These are phyloP conservation scores for Ramularia endophylla DNA, from an alignment of 2,329 filamentous ascomycete genomes.

Conservation along the genomic window DNA sequence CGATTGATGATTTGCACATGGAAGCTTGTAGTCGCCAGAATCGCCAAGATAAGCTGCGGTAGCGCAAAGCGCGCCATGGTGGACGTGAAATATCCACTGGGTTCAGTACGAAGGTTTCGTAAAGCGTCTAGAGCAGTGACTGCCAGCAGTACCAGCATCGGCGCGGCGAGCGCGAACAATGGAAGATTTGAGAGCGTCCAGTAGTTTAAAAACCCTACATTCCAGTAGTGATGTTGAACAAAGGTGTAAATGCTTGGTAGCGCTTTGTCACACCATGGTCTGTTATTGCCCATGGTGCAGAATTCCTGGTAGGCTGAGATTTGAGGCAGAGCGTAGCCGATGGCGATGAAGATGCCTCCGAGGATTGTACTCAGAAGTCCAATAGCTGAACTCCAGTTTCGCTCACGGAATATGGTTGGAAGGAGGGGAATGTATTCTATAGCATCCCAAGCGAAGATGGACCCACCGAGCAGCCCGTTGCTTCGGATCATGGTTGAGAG, in stretches of 20 bases:
- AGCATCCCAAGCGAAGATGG: constrained; percentile 64
- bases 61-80: constrained; percentile 56
- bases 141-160: constrained; percentile 65
- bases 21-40: constrained; percentile 69
- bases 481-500: constrained; percentile 68
- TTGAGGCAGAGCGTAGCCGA: constrained; percentile 68
- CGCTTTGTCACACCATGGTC: constrained; percentile 69
- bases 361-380: constrained; percentile 47
- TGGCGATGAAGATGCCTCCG: constrained; percentile 61
- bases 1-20: constrained; percentile 94
- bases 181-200: constrained; percentile 85
- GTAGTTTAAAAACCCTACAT: constrained; percentile 80
- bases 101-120: no score
- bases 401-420: constrained; percentile 28
- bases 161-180: constrained; percentile 75
- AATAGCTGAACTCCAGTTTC: constrained; percentile 8
- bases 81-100: constrained; percentile 11
- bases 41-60: constrained; percentile 65
- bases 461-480: constrained; percentile 79
- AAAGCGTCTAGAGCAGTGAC: constrained; percentile 46
- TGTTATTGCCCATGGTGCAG: constrained; percentile 43
- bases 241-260: constrained; percentile 86
- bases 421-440: constrained; percentile 39
- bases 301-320: constrained; percentile 66
- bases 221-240: constrained; percentile 89